These are phyloP conservation scores for Kuraishia molischiana DNA, from an alignment of 805 yeast species.

Conservation along the genomic window DNA sequence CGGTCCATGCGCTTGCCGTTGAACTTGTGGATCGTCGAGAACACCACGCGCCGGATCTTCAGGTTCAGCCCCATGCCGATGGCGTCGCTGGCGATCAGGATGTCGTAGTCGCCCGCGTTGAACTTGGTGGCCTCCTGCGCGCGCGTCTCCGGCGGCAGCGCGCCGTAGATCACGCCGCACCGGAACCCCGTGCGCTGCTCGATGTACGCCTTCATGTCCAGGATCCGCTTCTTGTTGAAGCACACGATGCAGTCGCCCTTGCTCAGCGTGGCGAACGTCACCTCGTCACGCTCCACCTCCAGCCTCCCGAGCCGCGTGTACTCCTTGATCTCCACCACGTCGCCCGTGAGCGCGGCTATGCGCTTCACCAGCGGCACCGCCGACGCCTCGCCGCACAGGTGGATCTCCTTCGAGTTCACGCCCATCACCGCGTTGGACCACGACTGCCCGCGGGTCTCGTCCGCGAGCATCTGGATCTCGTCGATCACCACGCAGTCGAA, in stretches of 20 bases:
- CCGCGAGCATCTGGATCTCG: conserved; percentile 93
- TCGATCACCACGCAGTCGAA: conserved; percentile 89
- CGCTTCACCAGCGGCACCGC: conserved; percentile 58
- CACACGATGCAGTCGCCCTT: conserved; percentile 88
- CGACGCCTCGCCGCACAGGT: conserved; percentile 89
- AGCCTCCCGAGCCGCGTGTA: conserved; percentile 74
- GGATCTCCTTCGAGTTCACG: conserved; percentile 75
- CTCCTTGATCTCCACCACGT: conserved; percentile 56
- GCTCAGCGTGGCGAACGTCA: conserved; percentile 28
- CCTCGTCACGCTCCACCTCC: conserved; percentile 35
- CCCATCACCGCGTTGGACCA: conserved; percentile 93
- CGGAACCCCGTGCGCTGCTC: conserved; percentile 51
- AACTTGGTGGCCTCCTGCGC: conserved; percentile 73
- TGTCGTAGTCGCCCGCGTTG: conserved; percentile 69
- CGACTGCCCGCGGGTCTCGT: conserved; percentile 74
- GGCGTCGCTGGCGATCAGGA: conserved; percentile 93
- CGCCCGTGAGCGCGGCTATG: conserved; percentile 66
- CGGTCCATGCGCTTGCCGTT: conserved; percentile 45
- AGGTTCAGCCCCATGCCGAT: conserved; percentile 95
- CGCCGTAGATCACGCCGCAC: conserved; percentile 91
- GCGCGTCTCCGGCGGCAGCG: conserved; percentile 91
- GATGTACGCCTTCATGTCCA: conserved; percentile 58
- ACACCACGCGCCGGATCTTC: conserved; percentile 72
- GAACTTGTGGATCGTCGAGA: conserved; percentile 58
- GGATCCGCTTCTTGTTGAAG: conserved; percentile 67